These are phyloP conservation scores for Solanum gandarillasii DNA, from an alignment of 257 asterid species.

Conservation along the genomic window DNA sequence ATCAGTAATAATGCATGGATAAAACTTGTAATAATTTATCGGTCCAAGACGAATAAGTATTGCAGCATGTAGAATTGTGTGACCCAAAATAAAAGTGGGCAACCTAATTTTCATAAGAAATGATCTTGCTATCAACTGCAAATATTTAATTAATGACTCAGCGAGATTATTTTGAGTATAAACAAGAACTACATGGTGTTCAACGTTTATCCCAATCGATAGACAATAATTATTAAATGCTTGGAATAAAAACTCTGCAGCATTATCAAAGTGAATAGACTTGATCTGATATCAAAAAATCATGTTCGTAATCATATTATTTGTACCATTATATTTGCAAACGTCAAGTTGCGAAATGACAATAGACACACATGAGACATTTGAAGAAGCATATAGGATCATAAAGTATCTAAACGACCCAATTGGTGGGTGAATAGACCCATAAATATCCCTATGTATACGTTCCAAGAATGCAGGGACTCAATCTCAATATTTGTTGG, in stretches of 20 bases:
- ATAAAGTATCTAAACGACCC: too few species aligned
- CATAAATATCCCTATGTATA: background rate
- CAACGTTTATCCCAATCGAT: background rate
- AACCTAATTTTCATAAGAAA: too few species aligned
- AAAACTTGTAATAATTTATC: background rate
- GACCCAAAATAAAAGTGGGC: background rate
- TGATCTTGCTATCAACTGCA: background rate
- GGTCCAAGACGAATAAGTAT: background rate
- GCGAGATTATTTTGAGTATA: background rate
- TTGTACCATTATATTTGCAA: background rate
- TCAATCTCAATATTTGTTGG: background rate
- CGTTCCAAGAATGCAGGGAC: background rate
- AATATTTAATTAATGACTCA: background rate
- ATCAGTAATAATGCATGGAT: too few species aligned
- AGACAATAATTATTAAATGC: too few species aligned
- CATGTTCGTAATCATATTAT: background rate
- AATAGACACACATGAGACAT: background rate
- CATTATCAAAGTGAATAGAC: too few species aligned
- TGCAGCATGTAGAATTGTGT: background rate
- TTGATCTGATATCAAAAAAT: background rate
- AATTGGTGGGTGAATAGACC: too few species aligned
- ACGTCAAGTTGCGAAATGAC: background rate
- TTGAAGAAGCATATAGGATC: background rate
- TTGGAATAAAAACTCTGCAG: too few species aligned
- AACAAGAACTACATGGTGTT: background rate